Evolutionary conservation across 2,329 filamentous ascomycete species (phyloP).

Genomic region (Malbranchea cinnamomea): DNA sequence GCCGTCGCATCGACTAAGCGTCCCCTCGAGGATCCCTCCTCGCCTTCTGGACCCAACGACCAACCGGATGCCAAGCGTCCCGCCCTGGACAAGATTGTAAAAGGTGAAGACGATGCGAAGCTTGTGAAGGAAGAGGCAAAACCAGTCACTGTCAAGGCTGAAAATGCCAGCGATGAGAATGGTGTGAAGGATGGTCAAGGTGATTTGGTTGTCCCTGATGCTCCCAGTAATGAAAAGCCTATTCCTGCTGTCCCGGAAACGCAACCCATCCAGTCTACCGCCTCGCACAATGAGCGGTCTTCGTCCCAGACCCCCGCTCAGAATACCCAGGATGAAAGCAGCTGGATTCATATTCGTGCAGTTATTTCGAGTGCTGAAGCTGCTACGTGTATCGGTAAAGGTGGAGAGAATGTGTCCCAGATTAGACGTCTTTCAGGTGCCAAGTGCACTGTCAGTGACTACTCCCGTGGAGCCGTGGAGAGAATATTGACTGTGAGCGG

Average conservation of each 20-base stretch:
- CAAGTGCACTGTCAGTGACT: conserved; percentile 98
- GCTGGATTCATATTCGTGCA: conserved; percentile 92
- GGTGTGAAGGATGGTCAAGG: conserved; percentile 44
- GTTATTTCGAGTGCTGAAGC: conserved; percentile 96
- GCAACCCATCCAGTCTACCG: conserved; percentile 44
- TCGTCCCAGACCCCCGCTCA: conserved; percentile 24
- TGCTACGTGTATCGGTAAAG: conserved; percentile 95
- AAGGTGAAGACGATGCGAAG: conserved; percentile 40
- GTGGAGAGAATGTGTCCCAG: conserved; percentile 94
- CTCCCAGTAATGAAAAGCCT: conserved; percentile 41
- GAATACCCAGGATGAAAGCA: conserved; percentile 65
- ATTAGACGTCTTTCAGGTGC: conserved; percentile 90
- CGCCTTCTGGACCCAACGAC: conserved; percentile 76
- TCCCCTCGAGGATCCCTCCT: conserved; percentile 91
- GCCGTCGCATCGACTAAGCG: conserved; percentile 53
- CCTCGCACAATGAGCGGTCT: conserved; percentile 38
- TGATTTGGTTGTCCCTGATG: conserved; percentile 55
- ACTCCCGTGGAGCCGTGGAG: conserved; percentile 91
- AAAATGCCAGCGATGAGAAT: conserved; percentile 25
- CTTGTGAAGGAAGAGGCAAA: conserved; percentile 17
- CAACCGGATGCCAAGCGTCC: conserved; percentile 96
- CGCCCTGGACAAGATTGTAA: conserved; percentile 81
- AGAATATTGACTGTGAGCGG: conserved; percentile 95
- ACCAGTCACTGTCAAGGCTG: conserved; percentile 29
- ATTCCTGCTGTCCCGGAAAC: conserved; percentile 33